Base-by-base conservation (phyloP, 1,284 basidiomycete genomes). In the Caloboletus inedulis region DNA sequence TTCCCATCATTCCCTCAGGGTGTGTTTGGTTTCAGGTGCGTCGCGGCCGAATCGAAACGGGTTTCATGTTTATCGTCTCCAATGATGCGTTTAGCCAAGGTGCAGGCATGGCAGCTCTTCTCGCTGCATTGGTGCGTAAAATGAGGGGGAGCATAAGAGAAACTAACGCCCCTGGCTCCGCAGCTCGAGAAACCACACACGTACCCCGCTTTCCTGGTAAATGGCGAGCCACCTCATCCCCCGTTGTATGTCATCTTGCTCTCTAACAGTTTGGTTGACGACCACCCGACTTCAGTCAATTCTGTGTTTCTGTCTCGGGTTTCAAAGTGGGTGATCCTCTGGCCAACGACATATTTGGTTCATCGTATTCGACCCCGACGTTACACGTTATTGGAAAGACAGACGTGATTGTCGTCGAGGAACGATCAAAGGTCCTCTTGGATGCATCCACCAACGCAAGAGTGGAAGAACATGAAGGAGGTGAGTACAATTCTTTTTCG, bases 321-420 rank as follows among this genome's bases (percentile, higher is more conserved):
- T 90, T 89, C 72, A 76, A 76, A 53, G 73, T 83, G 7, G 63
- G 62, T 1, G 81, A 81, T 54, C 69, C 77, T 21, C 63, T 81
- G 23, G 71, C 75, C 57, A 76, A 79, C 49, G 64, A 76, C 7
- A 77, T 91, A 53, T 83, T 86, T 56, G 73, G 77, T 8, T 74
- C 72, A 18, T 74, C 71, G 46, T 92, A 78, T 63, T 69, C 70
- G 27, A 89, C 93, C 1, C 89, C 85, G 4, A 92, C 89, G 0
- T 73, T 97, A 19, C 91, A 94, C 66, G 76, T 96, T 16, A 73
- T 93, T 7, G 93, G 94, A 5, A 79, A 75, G 61, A 92, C 78
- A 41, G 93, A 96, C 61, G 80, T 91, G 13, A 79, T 96, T 35
- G 89, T 96, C 3, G 72, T 83, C 3, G 81, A 83, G 59, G 91